A percentile compares a stretch with the other conserved stretches of the same genome.
Evolutionary conservation across 768 basidiomycete species (phyloP).

Genomic region (Agrocybe pediades): DNA sequence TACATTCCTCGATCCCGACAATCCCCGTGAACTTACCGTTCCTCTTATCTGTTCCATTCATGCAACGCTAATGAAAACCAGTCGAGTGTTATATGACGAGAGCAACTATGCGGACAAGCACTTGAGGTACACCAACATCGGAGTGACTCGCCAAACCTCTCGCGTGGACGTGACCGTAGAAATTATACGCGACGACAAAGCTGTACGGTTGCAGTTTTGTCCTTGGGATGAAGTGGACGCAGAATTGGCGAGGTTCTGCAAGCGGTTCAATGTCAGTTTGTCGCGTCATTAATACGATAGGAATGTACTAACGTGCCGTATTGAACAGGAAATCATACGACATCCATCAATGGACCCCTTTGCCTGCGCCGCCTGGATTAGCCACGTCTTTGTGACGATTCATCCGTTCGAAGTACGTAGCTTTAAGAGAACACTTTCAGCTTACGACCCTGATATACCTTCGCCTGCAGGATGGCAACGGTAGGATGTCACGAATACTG

Average conservation of each 20-base stretch:
- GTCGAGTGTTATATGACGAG: neutral
- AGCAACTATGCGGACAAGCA: neutral
- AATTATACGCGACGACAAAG: neutral
- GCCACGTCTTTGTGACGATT: slow-evolving; percentile 15
- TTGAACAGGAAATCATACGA: slow-evolving; percentile 14
- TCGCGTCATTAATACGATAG: neutral
- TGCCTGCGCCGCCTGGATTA: slow-evolving; percentile 21
- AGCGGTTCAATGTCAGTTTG: slow-evolving; percentile 13
- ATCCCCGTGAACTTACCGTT: neutral
- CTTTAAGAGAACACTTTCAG: neutral
- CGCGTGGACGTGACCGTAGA: slow-evolving; percentile 10
- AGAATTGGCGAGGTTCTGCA: slow-evolving; percentile 14
- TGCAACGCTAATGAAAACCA: neutral
- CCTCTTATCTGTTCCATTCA: neutral
- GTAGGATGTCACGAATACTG: slow-evolving; percentile 16
- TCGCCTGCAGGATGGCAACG: slow-evolving; percentile 19
- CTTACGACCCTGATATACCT: too few relatives aligned
- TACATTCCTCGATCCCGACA: neutral
- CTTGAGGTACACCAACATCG: slow-evolving; percentile 16
- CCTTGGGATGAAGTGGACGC: slow-evolving; percentile 15
- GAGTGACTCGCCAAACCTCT: slow-evolving; percentile 14
- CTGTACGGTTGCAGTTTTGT: slow-evolving; percentile 17
- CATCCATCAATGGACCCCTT: slow-evolving; percentile 13
- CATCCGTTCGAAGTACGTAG: slow-evolving; percentile 19
- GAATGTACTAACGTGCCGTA: neutral